Conservation (phyloP, 164 flowering plant species). For the Piper betle region DNA sequence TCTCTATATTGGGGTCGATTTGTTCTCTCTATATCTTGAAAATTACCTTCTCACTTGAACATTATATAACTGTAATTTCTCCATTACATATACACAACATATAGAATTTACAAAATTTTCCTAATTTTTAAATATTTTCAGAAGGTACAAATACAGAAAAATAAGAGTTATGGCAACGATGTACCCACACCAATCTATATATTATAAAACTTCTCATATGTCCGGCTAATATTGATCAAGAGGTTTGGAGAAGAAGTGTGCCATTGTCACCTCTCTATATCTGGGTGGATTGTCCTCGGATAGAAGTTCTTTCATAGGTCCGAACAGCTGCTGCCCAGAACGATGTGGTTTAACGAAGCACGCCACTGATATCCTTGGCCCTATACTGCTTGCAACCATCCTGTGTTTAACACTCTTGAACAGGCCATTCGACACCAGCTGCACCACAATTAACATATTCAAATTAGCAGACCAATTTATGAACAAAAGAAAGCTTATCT, state of each 20-base stretch:
- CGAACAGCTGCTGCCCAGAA: slow-evolving; percentile 9
- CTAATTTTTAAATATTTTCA: no score
- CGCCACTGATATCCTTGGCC: slow-evolving; percentile 33
- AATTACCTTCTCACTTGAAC: no score
- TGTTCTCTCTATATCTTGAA: no score
- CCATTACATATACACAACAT: no score
- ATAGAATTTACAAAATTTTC: no score
- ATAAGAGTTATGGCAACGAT: no score
- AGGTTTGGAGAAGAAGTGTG: slow-evolving; percentile 8
- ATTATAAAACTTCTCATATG: no score
- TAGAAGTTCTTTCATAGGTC: slow-evolving; percentile 32
- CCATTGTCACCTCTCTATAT: slow-evolving; percentile 18
- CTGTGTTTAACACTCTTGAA: slow-evolving; percentile 27
- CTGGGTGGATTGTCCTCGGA: slow-evolving; percentile 23
- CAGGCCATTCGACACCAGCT: slow-evolving; percentile 31
- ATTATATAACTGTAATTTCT: no score
- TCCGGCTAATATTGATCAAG: slow-evolving; percentile 7
- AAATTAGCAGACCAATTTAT: no score
- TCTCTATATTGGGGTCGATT: no score
- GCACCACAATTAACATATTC: slow-evolving; percentile 1
- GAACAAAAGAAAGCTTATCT: no score
- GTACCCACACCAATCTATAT: background rate
- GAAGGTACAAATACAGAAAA: no score
- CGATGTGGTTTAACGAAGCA: slow-evolving; percentile 14
- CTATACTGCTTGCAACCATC: slow-evolving; percentile 16